phyloP scores from a whole-genome alignment of 345 rosid genomes.

The Gossypium sturtianum region DNA sequence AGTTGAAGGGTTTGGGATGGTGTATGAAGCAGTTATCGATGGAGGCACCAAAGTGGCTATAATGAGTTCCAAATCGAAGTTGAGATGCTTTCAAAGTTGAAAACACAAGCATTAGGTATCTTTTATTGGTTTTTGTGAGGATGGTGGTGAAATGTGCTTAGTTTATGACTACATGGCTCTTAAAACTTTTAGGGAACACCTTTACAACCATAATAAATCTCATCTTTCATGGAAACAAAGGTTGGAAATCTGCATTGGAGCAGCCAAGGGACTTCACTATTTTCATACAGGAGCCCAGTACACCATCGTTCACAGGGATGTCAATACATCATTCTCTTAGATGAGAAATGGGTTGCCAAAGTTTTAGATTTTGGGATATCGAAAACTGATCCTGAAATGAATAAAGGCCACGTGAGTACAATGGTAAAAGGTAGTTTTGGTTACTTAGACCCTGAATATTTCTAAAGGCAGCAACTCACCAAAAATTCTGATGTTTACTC shows the following conservation, averaged over 20 bases:
- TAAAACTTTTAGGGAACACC: constrained; percentile 75
- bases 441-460: constrained; percentile 84
- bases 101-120: constrained; percentile 90
- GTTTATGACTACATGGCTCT: constrained; percentile 83
- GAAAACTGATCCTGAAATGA: constrained; percentile 71
- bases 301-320: constrained; percentile 90
- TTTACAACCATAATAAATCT: constrained; percentile 49
- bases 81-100: constrained; percentile 73
- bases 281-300: constrained; percentile 87
- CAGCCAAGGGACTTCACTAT: constrained; percentile 82
- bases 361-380: constrained; percentile 85
- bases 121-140: constrained; percentile 79
- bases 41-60: constrained; percentile 52
- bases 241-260: constrained; percentile 68
- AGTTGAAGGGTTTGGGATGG: constrained; percentile 79
- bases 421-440: constrained; percentile 92
- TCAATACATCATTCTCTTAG: constrained; percentile 79
- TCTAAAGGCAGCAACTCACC: constrained; percentile 69
- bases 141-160: constrained; percentile 74
- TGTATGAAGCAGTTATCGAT: constrained; percentile 68
- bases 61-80: constrained; percentile 79
- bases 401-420: constrained; percentile 77
- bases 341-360: constrained; percentile 81
- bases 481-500: constrained; percentile 90
- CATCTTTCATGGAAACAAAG: constrained; percentile 65